Percentiles rank a stretch among this genome's conserved stretches.
phyloP scores from a whole-genome alignment of 225 moss, liverwort and hornwort species.

The Takakia lepidozioides region DNA sequence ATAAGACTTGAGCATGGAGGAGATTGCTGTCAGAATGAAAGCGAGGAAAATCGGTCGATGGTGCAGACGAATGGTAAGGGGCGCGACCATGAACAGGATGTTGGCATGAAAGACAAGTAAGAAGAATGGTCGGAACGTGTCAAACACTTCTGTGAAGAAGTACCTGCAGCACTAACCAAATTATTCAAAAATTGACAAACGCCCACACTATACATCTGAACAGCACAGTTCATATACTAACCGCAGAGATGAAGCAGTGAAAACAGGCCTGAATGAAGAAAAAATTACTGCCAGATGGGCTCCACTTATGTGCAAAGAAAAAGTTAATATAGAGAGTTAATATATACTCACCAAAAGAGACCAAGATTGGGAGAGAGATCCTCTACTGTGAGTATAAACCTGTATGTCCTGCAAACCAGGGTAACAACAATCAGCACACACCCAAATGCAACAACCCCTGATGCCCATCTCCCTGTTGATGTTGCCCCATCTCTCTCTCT shows the following conservation, averaged over 20 bases:
- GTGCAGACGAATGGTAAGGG: slow-evolving; percentile 72
- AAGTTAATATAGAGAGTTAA: no score
- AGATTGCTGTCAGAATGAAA: slow-evolving; percentile 63
- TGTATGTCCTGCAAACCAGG: slow-evolving; percentile 37
- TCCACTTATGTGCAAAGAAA: no score
- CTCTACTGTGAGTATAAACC: slow-evolving; percentile 50
- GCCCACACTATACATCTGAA: no score
- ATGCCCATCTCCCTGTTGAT: no score
- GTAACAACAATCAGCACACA: no score
- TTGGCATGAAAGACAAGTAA: slow-evolving; percentile 95
- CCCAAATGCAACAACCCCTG: no score
- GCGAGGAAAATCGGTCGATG: slow-evolving; percentile 90
- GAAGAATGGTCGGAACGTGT: slow-evolving; percentile 84
- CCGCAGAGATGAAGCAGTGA: no score
- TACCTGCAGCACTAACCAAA: slow-evolving; percentile 71
- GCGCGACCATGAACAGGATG: slow-evolving; percentile 64
- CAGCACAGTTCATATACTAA: no score
- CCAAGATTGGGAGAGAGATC: slow-evolving; percentile 94
- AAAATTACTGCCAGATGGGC: no score
- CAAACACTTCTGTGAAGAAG: slow-evolving; percentile 93
- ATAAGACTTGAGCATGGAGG: slow-evolving; percentile 85
- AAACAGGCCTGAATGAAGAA: no score
- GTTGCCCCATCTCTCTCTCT: no score
- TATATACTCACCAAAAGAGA: slow-evolving; percentile 76
- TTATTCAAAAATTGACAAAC: no score